Evolutionary conservation across 306 rosid genomes (phyloP).

Genomic region (Vigna nakashimae): DNA sequence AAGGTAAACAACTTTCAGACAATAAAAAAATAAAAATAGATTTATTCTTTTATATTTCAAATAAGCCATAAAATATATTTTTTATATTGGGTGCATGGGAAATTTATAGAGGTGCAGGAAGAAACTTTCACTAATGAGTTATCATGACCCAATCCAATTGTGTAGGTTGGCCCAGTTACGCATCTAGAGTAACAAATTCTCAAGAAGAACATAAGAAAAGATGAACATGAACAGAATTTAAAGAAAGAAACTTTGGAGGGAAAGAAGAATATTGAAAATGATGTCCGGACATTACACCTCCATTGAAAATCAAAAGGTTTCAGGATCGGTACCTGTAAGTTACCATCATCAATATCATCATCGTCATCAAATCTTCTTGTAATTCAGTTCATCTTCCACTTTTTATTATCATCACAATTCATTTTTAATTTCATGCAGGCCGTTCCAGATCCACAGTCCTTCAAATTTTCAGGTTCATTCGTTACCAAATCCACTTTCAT

Average conservation of each 20-base stretch:
- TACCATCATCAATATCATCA: not conserved
- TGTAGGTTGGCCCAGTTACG: not conserved
- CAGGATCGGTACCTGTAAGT: slow-evolving; percentile 86
- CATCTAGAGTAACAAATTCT: not conserved
- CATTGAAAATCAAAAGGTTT: slow-evolving; percentile 66
- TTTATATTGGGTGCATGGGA: too few species aligned
- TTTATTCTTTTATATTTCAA: too few species aligned
- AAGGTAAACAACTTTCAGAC: too few species aligned
- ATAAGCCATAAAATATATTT: too few species aligned
- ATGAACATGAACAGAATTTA: not conserved
- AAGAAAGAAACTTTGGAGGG: not conserved
- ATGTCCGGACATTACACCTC: slow-evolving; percentile 78
- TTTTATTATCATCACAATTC: not conserved
- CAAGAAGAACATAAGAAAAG: not conserved
- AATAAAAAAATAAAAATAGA: too few species aligned
- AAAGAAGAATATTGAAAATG: slow-evolving; percentile 50
- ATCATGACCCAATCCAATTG: not conserved
- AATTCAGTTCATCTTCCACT: slow-evolving; percentile 3
- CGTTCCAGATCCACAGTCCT: slow-evolving; percentile 72
- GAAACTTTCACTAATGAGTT: not conserved
- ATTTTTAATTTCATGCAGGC: slow-evolving; percentile 52
- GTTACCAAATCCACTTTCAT: not conserved
- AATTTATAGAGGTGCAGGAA: too few species aligned
- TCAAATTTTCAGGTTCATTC: slow-evolving; percentile 62
- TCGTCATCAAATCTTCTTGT: not conserved